Evolutionary conservation across 805 yeast species (phyloP), one percentile per base, ranked within the genome.

Genomic region (Candida pseudofarinosa): DNA sequence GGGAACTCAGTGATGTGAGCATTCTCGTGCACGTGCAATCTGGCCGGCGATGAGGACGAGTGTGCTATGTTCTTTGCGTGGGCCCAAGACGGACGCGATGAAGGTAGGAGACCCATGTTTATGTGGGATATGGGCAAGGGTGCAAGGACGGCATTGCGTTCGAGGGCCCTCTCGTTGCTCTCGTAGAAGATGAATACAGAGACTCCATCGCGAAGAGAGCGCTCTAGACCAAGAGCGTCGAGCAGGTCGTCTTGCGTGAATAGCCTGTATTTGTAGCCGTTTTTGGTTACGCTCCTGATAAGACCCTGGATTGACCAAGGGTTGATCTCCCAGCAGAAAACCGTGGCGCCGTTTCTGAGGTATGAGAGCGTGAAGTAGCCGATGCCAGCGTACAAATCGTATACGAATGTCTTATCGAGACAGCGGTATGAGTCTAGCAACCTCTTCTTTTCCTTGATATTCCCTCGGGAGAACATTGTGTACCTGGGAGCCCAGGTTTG

Each of bases 391-490:
- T 88, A 88, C 35, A 88, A 53, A 55, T 88, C 96, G 3, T 85
- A 68, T 0, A 84, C 78, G 17, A 67, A 71, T 0, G 69, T 65
- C 10, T 60, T 68, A 7, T 51, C 40, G 1, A 81, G 58, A 20
- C 65, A 54, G 1, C 42, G 35, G 44, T 66, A 77, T 0, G 59
- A 58, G 15, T 69, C 68, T 33, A 86, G 55, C 0, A 88, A 71
- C 16, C 96, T 61, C 12, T 79, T 73, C 58, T 88, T 88, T 55
- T 88, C 96, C 49, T 84, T 84, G 52, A 88, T 77, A 57, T 88
- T 88, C 1, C 96, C 96, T 15, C 96, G 62, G 38, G 90, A 82
- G 57, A 88, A 88, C 96, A 88, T 88, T 1, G 95, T 86, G 54
- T 79, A 83, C 42, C 73, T 58, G 1, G 96, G 96, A 4, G 91